phyloP scores from a whole-genome alignment of 1,284 basidiomycete genomes.

The Cutaneotrichosporon mucoides region DNA sequence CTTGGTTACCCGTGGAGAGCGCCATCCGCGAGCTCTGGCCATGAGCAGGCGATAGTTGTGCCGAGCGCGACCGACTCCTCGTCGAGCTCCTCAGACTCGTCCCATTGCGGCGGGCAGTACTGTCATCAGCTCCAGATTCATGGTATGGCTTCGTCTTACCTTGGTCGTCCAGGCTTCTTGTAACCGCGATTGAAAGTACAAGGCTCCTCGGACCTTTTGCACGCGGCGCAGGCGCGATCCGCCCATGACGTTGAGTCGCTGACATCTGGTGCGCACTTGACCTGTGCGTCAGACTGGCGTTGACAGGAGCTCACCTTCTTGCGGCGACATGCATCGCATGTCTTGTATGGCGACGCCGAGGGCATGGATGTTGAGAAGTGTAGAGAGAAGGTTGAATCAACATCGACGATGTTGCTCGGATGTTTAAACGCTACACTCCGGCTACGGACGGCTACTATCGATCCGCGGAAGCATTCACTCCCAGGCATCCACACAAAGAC shows the following conservation, averaged over 20 bases:
- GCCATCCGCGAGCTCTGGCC: too few relatives aligned
- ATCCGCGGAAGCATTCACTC: too few relatives aligned
- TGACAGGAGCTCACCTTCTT: background rate
- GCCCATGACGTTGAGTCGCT: background rate
- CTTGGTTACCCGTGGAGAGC: too few relatives aligned
- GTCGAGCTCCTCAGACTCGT: background rate
- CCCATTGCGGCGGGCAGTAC: background rate
- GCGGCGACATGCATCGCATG: background rate
- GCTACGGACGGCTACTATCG: too few relatives aligned
- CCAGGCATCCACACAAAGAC: too few relatives aligned
- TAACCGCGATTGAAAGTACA: slow-evolving; percentile 14
- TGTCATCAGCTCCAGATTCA: too few relatives aligned
- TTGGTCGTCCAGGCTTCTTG: slow-evolving; percentile 17
- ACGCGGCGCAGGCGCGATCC: slow-evolving; percentile 1
- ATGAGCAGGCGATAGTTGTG: too few relatives aligned
- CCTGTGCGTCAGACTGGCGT: background rate
- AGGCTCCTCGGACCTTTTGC: background rate
- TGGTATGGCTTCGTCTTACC: background rate
- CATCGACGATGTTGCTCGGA: background rate
- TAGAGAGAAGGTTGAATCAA: background rate
- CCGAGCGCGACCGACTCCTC: too few relatives aligned
- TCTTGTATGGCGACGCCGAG: background rate
- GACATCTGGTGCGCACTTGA: background rate
- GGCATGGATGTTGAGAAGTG: background rate
- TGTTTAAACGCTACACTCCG: too few relatives aligned